phyloP scores from a whole-genome alignment of 2,329 filamentous ascomycete genomes.

The Hypoxylon sp. region DNA sequence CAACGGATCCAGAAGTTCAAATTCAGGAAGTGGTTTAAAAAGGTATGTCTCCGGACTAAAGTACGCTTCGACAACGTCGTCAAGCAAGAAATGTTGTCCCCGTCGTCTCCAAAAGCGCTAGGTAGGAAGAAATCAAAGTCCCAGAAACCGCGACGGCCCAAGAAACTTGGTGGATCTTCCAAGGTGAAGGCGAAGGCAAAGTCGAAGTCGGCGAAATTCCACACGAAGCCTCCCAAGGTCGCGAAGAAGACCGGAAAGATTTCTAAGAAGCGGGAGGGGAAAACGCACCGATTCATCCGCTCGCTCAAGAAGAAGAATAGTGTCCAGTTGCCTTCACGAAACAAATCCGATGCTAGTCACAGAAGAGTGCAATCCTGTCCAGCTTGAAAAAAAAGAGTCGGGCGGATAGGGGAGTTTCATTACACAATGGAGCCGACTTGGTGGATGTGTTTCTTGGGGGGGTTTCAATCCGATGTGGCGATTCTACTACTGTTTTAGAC shows the following conservation, averaged over 20 bases:
- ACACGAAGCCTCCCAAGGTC: slow-evolving; percentile 15
- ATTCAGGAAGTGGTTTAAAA: slow-evolving; percentile 47
- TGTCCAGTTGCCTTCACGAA: slow-evolving; percentile 33
- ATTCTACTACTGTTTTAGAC: background rate
- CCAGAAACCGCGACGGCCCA: slow-evolving; percentile 28
- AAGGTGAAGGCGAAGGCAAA: slow-evolving; percentile 19
- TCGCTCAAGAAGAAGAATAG: slow-evolving; percentile 36
- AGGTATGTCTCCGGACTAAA: slow-evolving; percentile 45
- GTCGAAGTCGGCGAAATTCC: slow-evolving; percentile 14
- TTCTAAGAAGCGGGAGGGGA: slow-evolving; percentile 9
- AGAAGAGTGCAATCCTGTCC: slow-evolving; percentile 42
- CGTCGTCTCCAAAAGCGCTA: slow-evolving; percentile 1
- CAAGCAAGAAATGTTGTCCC: slow-evolving; percentile 18
- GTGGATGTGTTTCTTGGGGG: background rate
- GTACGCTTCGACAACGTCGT: slow-evolving; percentile 43
- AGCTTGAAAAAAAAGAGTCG: slow-evolving; percentile 2
- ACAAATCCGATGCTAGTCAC: slow-evolving; percentile 9
- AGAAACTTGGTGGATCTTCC: slow-evolving; percentile 9
- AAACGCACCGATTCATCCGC: slow-evolving; percentile 27
- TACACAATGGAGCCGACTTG: background rate
- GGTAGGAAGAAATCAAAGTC: slow-evolving; percentile 14
- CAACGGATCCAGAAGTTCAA: slow-evolving; percentile 46
- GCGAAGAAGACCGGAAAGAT: slow-evolving; percentile 1
- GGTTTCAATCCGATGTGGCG: background rate
- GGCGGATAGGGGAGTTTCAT: background rate